A percentile compares a stretch with the other conserved stretches of the same genome.
phyloP scores from a whole-genome alignment of 83 land plant species.

The Picea abies region DNA sequence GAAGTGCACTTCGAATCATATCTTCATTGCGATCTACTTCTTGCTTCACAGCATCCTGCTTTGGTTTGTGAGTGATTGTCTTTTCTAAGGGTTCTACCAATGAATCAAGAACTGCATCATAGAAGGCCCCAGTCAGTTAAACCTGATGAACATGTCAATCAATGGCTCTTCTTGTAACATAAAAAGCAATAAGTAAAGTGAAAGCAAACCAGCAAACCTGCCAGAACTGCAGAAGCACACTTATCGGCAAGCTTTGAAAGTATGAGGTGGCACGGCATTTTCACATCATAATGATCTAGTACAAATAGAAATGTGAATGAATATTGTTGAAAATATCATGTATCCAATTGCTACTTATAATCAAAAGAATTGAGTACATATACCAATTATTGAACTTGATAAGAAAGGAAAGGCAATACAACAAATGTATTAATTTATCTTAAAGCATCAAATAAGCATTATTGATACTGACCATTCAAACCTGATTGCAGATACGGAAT shows the following conservation, averaged over 20 bases:
- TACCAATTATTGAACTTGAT: neutral
- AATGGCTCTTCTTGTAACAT: neutral
- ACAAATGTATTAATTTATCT: neutral
- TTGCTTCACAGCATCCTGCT: constrained; percentile 98
- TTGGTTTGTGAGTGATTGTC: constrained; percentile 87
- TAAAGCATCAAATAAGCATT: neutral
- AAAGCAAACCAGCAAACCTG: constrained; percentile 51
- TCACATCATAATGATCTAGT: constrained; percentile 99
- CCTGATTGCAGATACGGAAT: constrained; percentile 88
- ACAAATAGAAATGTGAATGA: constrained; percentile 12
- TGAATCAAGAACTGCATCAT: constrained; percentile 79
- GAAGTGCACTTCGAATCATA: constrained; percentile 97
- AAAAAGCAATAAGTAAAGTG: constrained; percentile 2
- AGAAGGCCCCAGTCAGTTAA: neutral
- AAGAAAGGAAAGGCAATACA: neutral
- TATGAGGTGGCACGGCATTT: constrained; percentile 99
- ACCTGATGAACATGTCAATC: neutral
- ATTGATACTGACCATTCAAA: constrained; percentile 65
- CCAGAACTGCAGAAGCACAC: constrained; percentile 92
- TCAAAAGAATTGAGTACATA: neutral
- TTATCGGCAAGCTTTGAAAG: constrained; percentile 94
- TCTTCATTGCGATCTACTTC: constrained; percentile 99
- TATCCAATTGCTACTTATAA: neutral
- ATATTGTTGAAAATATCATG: neutral
- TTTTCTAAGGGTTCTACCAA: constrained; percentile 93